These are phyloP conservation scores for Microstegium vimineum DNA, from an alignment of 176 grass and related monocot genomes.

Conservation along the genomic window DNA sequence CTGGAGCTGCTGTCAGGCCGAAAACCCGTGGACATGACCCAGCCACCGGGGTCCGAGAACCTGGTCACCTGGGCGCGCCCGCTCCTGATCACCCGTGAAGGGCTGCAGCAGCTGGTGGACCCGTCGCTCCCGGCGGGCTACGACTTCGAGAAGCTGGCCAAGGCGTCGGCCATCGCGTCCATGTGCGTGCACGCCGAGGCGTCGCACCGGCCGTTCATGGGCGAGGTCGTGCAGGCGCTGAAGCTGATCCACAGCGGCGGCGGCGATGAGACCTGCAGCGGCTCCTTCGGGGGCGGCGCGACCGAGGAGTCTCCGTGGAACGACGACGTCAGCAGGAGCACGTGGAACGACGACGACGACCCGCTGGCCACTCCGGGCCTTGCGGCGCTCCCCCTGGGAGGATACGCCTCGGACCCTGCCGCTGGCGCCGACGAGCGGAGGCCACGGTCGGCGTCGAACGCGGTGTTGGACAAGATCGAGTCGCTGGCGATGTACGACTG, in stretches of 20 bases:
- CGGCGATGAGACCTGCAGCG: constrained; percentile 62
- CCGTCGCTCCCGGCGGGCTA: constrained; percentile 49
- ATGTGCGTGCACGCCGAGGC: constrained; percentile 88
- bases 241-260: constrained; percentile 73
- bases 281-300: constrained; percentile 53
- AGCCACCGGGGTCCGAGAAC: constrained; percentile 74
- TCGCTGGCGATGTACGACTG: constrained; percentile 59
- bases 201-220: constrained; percentile 94
- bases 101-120: constrained; percentile 73
- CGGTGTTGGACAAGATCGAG: constrained; percentile 57
- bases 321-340: constrained; percentile 45
- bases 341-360: constrained; percentile 38
- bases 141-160: constrained; percentile 75
- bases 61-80: constrained; percentile 91
- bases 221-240: constrained; percentile 96
- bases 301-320: constrained; percentile 58
- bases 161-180: constrained; percentile 80
- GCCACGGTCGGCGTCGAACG: constrained; percentile 61
- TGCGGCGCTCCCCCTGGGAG: constrained; percentile 43
- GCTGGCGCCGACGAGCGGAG: constrained; percentile 42
- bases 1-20: constrained; percentile 87
- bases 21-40: constrained; percentile 80
- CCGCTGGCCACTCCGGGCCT: constrained; percentile 16
- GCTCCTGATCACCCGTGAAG: constrained; percentile 66
- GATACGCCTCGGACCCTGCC: constrained; percentile 55